Evolutionary conservation across 441 rosid species (phyloP).

Genomic region (Populus hybrid): DNA sequence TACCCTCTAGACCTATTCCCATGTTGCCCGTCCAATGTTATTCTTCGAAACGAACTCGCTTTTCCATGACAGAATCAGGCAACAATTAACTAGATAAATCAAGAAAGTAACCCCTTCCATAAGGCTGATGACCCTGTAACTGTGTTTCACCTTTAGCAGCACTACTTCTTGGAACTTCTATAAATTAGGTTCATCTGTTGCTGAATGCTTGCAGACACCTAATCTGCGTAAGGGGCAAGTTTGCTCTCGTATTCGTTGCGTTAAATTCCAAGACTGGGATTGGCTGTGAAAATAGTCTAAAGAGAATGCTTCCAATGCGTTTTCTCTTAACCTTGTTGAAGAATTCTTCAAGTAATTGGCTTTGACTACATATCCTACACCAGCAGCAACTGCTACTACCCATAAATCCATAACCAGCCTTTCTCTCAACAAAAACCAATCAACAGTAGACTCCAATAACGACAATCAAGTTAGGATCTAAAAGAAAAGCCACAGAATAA

Average conservation of each 20-base stretch:
- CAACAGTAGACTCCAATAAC: too few relatives aligned
- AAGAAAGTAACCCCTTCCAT: background rate
- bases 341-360: constrained; percentile 31
- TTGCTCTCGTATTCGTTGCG: constrained; percentile 21
- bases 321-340: constrained; percentile 14
- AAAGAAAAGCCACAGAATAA: too few relatives aligned
- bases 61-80: constrained; percentile 2
- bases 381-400: constrained; percentile 43
- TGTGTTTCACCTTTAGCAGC: constrained; percentile 1
- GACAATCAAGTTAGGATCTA: too few relatives aligned
- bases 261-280: constrained; percentile 15
- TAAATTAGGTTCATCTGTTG: background rate
- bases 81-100: constrained; percentile 6
- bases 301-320: constrained; percentile 14
- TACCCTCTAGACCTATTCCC: constrained; percentile 11
- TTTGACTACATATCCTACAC: constrained; percentile 34
- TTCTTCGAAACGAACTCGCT: constrained; percentile 2
- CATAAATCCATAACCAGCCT: constrained; percentile 37
- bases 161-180: constrained; percentile 1
- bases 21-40: background rate
- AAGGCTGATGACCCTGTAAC: constrained; percentile 1
- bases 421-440: background rate
- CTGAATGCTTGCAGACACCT: constrained; percentile 2
- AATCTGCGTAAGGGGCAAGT: constrained; percentile 28
- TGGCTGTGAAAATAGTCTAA: constrained; percentile 3